phyloP scores from a whole-genome alignment of 164 flowering plant genomes.

The Berberis thunbergii region DNA sequence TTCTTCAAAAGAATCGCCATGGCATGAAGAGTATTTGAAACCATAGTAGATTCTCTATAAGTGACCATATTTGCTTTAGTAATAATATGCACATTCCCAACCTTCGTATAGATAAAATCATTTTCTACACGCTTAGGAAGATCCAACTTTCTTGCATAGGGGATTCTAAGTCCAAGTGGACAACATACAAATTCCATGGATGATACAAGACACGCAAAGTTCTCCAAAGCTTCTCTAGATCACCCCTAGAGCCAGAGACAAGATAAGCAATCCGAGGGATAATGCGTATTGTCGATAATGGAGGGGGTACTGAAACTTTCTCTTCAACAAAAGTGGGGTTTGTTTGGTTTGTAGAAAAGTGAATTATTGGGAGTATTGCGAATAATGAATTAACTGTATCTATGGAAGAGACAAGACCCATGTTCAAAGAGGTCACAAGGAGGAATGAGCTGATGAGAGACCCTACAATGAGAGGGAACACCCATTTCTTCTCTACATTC shows the following conservation, averaged over 20 bases:
- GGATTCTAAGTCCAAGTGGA: conserved; percentile 85
- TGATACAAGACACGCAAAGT: conserved; percentile 71
- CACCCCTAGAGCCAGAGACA: conserved; percentile 88
- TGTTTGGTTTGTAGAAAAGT: too few relatives aligned
- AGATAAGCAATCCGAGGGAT: conserved; percentile 81
- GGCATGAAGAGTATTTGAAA: conserved; percentile 87
- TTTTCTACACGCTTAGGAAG: conserved; percentile 59
- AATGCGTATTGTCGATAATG: too few relatives aligned
- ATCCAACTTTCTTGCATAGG: conserved; percentile 53
- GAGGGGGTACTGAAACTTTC: too few relatives aligned
- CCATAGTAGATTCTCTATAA: conserved; percentile 92
- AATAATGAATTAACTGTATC: too few relatives aligned
- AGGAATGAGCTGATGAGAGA: too few relatives aligned
- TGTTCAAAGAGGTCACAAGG: too few relatives aligned
- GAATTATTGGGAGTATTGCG: too few relatives aligned
- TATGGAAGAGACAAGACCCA: too few relatives aligned
- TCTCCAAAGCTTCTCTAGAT: conserved; percentile 87
- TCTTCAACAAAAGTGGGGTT: too few relatives aligned
- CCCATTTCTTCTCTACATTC: too few relatives aligned
- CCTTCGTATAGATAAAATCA: conserved; percentile 47
- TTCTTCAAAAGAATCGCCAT: conserved; percentile 77
- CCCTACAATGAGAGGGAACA: too few relatives aligned
- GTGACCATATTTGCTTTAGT: conserved; percentile 89
- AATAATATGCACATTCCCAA: conserved; percentile 78
- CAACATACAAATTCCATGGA: conserved; percentile 75